Conservation (phyloP, 495 filamentous ascomycete genomes). For the Penicillium flavigenum region DNA sequence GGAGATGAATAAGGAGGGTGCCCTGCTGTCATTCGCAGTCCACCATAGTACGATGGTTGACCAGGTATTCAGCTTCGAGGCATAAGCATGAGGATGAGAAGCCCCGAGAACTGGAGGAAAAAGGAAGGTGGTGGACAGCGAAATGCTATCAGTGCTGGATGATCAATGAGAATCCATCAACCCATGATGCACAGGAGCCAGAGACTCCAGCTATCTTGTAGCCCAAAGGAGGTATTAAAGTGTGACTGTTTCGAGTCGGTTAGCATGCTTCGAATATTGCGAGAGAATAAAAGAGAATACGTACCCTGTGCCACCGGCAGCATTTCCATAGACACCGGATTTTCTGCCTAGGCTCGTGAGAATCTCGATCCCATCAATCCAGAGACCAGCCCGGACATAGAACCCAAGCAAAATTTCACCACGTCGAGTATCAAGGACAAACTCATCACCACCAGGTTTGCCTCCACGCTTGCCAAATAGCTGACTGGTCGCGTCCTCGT, state of each 20-base stretch:
- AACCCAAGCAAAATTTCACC: conserved; percentile 90
- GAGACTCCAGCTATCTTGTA: conserved; percentile 86
- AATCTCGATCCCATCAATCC: conserved; percentile 91
- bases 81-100: background rate
- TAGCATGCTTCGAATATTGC: conserved; percentile 18
- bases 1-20: background rate
- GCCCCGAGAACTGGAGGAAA: background rate
- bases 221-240: conserved; percentile 83
- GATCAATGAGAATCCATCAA: conserved; percentile 87
- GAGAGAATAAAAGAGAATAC: conserved; percentile 25
- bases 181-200: conserved; percentile 76
- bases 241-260: conserved; percentile 58
- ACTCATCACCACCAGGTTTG: conserved; percentile 70
- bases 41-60: background rate
- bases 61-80: background rate
- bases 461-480: conserved; percentile 86
- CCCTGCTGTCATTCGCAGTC: background rate
- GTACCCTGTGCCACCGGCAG: conserved; percentile 78
- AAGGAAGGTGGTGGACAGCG: background rate
- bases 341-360: conserved; percentile 83
- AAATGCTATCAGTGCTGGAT: conserved; percentile 58
- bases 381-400: conserved; percentile 73
- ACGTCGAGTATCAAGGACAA: conserved; percentile 76
- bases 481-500: conserved; percentile 84
- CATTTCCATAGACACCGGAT: conserved; percentile 83